Conservation (phyloP, 2,329 filamentous ascomycete species). For the Fusarium virguliforme region DNA sequence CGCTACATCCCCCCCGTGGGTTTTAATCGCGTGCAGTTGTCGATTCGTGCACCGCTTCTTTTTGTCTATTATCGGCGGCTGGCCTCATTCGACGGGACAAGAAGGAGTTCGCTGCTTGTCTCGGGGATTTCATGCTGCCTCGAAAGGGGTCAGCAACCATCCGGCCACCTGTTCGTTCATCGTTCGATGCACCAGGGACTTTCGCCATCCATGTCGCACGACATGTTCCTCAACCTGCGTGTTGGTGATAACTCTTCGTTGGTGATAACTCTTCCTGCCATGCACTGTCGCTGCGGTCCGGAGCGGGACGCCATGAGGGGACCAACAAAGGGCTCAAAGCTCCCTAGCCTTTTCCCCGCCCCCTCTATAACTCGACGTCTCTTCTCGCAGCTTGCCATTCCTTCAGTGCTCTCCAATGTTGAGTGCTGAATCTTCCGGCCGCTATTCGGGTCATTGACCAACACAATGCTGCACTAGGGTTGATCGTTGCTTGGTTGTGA, state of each 20-base stretch:
- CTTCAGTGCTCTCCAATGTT: neutral
- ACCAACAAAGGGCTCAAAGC: conserved; percentile 35
- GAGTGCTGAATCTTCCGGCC: neutral
- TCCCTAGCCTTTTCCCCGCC: conserved; percentile 23
- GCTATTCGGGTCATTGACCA: neutral
- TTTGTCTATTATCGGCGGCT: conserved; percentile 13
- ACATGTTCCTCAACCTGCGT: conserved; percentile 19
- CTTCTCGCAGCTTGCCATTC: neutral
- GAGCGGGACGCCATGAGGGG: conserved; percentile 28
- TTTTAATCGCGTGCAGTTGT: conserved; percentile 35
- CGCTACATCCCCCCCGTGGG: conserved; percentile 22
- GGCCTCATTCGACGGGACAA: conserved; percentile 28
- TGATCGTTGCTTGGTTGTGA: conserved; percentile 3
- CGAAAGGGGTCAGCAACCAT: conserved; percentile 31
- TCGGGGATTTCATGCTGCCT: conserved; percentile 23
- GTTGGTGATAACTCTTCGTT: conserved; percentile 43
- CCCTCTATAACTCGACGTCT: conserved; percentile 1
- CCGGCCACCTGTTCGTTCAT: conserved; percentile 20
- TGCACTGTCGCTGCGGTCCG: conserved; percentile 39
- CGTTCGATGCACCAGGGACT: conserved; percentile 28
- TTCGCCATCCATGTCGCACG: conserved; percentile 32
- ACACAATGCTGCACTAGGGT: neutral
- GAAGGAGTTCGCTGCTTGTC: conserved; percentile 24
- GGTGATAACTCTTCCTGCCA: conserved; percentile 34
- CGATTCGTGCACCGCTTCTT: conserved; percentile 35